A percentile compares a stretch with the other conserved stretches of the same genome.
phyloP scores from a whole-genome alignment of 805 yeast genomes.

The Myxozyma sirexii region DNA sequence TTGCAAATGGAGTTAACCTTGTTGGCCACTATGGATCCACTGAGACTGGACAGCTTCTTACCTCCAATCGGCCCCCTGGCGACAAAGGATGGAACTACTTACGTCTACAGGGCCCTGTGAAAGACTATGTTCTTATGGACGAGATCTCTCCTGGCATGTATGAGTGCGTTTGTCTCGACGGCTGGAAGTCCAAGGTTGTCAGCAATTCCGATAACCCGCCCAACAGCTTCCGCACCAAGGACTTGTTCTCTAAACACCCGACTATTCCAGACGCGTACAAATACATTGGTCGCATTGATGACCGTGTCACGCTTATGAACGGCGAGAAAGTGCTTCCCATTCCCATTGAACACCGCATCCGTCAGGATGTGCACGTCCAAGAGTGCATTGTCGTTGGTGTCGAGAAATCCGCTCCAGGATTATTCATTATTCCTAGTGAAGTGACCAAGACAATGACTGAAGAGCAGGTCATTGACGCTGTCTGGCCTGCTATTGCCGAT shows the following conservation, averaged over 20 bases:
- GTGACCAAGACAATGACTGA: not conserved
- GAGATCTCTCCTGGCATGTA: constrained; percentile 10
- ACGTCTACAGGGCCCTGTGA: not conserved
- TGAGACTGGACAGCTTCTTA: constrained; percentile 24
- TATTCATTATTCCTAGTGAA: constrained; percentile 16
- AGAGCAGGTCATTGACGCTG: constrained; percentile 15
- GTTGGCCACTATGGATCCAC: constrained; percentile 25
- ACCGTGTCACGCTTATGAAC: constrained; percentile 23
- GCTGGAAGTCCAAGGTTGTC: constrained; percentile 21
- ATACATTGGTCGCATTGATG: constrained; percentile 26
- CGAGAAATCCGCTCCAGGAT: constrained; percentile 17
- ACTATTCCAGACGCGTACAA: constrained; percentile 22
- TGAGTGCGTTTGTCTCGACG: constrained; percentile 25
- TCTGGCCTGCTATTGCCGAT: constrained; percentile 23
- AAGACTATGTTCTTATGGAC: constrained; percentile 17
- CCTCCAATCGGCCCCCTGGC: constrained; percentile 8
- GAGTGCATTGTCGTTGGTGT: constrained; percentile 30
- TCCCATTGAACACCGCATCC: constrained; percentile 27
- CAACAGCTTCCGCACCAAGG: constrained; percentile 25
- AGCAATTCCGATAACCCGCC: constrained; percentile 17
- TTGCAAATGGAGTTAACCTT: constrained; percentile 13
- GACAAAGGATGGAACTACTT: constrained; percentile 22
- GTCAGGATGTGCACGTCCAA: constrained; percentile 14
- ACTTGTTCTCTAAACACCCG: constrained; percentile 20
- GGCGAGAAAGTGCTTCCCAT: constrained; percentile 29